Evolutionary conservation across 805 yeast species (phyloP).

Genomic region (Torulaspora maleeae): DNA sequence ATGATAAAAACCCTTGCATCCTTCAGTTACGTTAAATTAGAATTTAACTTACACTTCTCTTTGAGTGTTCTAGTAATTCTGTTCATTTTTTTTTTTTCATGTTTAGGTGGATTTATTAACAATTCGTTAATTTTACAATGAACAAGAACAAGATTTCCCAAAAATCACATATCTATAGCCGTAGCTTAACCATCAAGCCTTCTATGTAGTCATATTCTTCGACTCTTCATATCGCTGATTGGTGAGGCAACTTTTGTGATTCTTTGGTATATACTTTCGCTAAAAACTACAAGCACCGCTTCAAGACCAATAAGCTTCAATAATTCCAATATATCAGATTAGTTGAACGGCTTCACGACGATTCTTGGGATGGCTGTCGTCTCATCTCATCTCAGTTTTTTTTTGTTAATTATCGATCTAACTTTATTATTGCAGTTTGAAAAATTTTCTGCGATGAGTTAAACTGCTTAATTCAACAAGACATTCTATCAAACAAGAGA

Average conservation of each 20-base stretch:
- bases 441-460: constrained; percentile 9
- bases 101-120: neutral
- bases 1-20: too few relatives aligned
- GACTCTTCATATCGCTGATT: too few relatives aligned
- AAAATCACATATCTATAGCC: neutral
- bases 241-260: too few relatives aligned
- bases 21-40: too few relatives aligned
- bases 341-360: neutral
- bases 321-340: too few relatives aligned
- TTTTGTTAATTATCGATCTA: neutral
- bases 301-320: too few relatives aligned
- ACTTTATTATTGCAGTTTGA: neutral
- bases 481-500: neutral
- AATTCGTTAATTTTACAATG: neutral
- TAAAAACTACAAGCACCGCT: too few relatives aligned
- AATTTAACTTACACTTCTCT: too few relatives aligned
- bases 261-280: too few relatives aligned
- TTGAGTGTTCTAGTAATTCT: too few relatives aligned
- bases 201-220: neutral
- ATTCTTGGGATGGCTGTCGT: neutral
- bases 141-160: neutral
- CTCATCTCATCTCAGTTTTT: neutral
- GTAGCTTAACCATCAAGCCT: neutral
- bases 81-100: neutral
- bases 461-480: neutral